phyloP scores from a whole-genome alignment of 1,139 yeast genomes.

The Lipomyces yarrowii region DNA sequence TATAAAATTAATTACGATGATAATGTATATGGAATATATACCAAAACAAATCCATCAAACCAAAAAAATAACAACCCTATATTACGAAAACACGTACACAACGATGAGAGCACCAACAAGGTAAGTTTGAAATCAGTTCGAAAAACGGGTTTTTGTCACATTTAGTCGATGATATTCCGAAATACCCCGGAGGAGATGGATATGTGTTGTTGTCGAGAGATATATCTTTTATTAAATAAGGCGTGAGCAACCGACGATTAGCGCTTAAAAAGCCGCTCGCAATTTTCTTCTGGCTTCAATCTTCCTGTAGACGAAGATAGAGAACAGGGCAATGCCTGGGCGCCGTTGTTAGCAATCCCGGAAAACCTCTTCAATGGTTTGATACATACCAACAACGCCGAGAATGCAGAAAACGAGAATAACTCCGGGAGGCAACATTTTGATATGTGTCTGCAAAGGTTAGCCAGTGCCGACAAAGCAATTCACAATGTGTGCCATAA shows the following conservation, averaged over 20 bases:
- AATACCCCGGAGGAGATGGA: not conserved
- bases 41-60: slow-evolving; percentile 4
- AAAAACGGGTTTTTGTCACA: not conserved
- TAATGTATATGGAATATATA: not conserved
- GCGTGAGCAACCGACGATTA: not conserved
- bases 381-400: slow-evolving; percentile 48
- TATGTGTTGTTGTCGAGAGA: not conserved
- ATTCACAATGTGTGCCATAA: not conserved
- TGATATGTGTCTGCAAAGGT: slow-evolving; percentile 9
- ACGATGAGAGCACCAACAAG: not conserved
- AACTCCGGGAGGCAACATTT: slow-evolving; percentile 58
- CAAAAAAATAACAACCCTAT: not conserved
- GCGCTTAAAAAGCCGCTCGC: slow-evolving; percentile 37
- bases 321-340: slow-evolving; percentile 40
- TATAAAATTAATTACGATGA: slow-evolving; percentile 4
- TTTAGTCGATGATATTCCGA: not conserved
- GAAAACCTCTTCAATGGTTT: not conserved
- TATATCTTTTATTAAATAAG: not conserved
- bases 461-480: not conserved
- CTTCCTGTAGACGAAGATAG: slow-evolving; percentile 41
- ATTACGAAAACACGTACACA: slow-evolving; percentile 2
- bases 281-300: slow-evolving; percentile 43
- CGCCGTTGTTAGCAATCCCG: not conserved
- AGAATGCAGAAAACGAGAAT: slow-evolving; percentile 54
- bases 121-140: not conserved